Evolutionary conservation across 768 basidiomycete species (phyloP), one percentile per base, ranked within the genome.

Genomic region (Serendipita sp.): DNA sequence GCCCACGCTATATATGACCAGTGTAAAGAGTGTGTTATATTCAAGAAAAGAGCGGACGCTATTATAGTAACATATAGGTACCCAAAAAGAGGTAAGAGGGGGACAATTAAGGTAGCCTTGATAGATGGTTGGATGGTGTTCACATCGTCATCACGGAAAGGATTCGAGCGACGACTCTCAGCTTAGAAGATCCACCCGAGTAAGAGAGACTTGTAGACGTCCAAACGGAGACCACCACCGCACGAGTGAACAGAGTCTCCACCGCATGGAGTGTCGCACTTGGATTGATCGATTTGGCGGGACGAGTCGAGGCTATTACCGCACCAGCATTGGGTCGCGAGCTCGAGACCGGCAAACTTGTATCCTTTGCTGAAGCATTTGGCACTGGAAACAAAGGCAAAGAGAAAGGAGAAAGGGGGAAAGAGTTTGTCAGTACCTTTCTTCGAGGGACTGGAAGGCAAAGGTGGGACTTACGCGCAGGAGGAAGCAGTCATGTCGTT

Each of bases 211-310:
- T 60, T 60, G 56, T 60, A 60, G 16, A 60, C 24, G n/a, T 60
- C 56, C 24, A 60, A 24, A 7, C 56, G n/a, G 8, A 60, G 35
- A 18, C 56, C 56, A n/a, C 65, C 65, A 4, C 65, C 65, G 56
- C 65, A 65, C 10, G 58, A 58, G 38, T 58, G 41, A 4, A 56
- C 58, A 34, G 18, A 5, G 4, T 65, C 56, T 2, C 65, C 65
- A 3, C 53, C 60, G 32, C 65, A 65, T 7, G 65, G 65, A 4
- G 37, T 62, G 28, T 65, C 58, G 41, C 65, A 65, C 35, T 60
- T 58, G 35, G 54, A 58, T 10, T 3, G 5, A 15, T 65, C 65
- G n/a, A 45, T 38, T 15, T 16, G 18, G 1, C 38, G 53, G n/a
- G 51, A 24, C 38, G 35, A 53, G 18, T 58, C 32, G 1, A 65